Evolutionary conservation across 108 stramenopile genomes (phyloP).

Genomic region (Nannochloropsis gaditana): DNA sequence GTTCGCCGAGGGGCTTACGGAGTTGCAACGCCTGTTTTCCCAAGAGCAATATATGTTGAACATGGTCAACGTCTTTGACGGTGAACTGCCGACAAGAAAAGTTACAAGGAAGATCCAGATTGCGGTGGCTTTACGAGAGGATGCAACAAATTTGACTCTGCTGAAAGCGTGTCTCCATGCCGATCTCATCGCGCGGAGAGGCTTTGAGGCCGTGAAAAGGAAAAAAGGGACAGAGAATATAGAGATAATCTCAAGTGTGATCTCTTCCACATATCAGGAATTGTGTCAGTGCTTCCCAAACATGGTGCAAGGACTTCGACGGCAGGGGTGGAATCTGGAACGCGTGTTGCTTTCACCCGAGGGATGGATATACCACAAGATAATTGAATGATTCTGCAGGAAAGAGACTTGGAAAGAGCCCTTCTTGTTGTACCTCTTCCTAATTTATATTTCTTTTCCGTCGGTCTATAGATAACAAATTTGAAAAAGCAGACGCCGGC

Average conservation of each 20-base stretch:
- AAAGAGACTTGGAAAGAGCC: too few species aligned
- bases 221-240: neutral
- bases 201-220: neutral
- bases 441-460: too few species aligned
- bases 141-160: conserved; percentile 21
- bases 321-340: conserved; percentile 14
- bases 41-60: conserved; percentile 28
- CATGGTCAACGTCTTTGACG: neutral
- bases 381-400: too few species aligned
- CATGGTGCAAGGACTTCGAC: neutral
- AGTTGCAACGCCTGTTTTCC: conserved; percentile 25
- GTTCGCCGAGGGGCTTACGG: conserved; percentile 24
- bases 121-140: conserved; percentile 32
- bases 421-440: too few species aligned
- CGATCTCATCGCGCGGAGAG: neutral
- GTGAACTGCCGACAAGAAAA: neutral
- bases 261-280: neutral
- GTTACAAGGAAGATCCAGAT: neutral
- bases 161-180: conserved; percentile 32
- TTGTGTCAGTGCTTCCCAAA: neutral
- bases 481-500: conserved; percentile 1
- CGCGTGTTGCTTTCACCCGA: neutral
- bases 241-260: neutral
- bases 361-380: neutral
- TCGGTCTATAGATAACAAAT: neutral